Base-by-base conservation (phyloP, 306 rosid species). In the Castanea sativa region DNA sequence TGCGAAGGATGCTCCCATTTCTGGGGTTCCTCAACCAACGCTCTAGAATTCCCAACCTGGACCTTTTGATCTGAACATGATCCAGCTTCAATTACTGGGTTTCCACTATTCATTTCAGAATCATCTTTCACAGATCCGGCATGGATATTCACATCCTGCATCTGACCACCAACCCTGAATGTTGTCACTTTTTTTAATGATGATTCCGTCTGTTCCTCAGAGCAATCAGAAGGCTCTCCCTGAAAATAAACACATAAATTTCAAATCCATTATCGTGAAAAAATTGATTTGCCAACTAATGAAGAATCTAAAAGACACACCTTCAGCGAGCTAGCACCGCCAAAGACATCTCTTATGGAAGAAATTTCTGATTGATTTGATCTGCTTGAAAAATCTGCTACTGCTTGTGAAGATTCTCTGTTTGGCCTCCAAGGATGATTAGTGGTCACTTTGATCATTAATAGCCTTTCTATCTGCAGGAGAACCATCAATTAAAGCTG, bases 351-450 rank as follows among this genome's bases (percentile, higher is more conserved):
- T 69, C 53, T 69, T 59, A 77, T 55, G n/a, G 73, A 75, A 43
- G 57, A 81, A 78, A 81, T 61, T 25, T 75, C 52, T 58, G 55
- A 78, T 74, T 14, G 53, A 67, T 56, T 41, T 5, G 63, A 69
- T 73, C 41, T 55, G 75, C 53, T 51, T 52, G 75, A 61, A 81
- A 53, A 11, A 68, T 57, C 30, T 33, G 30, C 76, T 61, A 32
- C 35, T 16, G 6, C 58, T 21, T 1, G 25, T n/a, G 67, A 69
- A 68, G n/a, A 70, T 15, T 67, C 52, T 67, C 49, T 13, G 6
- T 76, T 55, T 79, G 53, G 76, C 43, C 64, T 6, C 63, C 49
- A 49, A 33, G 5, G 30, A 19, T 33, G n/a, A 76, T 73, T 60
- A 12, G 6, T 18, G 21, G 18, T 3, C 45, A n/a, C 74, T 77